phyloP scores from a whole-genome alignment of 2,329 filamentous ascomycete genomes.

The Penicillium janthinellum region DNA sequence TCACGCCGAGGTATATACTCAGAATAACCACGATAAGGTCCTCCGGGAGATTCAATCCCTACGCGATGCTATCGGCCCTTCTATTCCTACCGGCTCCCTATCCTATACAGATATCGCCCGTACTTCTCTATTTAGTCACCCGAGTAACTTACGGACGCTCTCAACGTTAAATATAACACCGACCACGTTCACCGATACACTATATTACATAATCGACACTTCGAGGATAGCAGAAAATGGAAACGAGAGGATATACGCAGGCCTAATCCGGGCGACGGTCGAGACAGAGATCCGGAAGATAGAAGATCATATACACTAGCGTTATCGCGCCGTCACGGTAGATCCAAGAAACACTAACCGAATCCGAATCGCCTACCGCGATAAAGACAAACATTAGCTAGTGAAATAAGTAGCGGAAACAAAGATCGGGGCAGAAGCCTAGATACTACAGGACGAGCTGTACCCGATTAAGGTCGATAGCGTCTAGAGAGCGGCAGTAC shows the following conservation, averaged over 20 bases:
- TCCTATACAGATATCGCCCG: conserved; percentile 23
- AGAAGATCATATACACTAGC: conserved; percentile 11
- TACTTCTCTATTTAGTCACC: conserved; percentile 15
- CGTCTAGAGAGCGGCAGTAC: neutral
- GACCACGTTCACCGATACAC: conserved; percentile 18
- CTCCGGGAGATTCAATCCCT: conserved; percentile 25
- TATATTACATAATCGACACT: conserved; percentile 17
- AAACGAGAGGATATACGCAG: conserved; percentile 13
- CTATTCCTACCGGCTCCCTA: conserved; percentile 3
- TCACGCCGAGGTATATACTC: no score
- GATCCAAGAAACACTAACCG: conserved; percentile 15
- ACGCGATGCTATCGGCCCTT: conserved; percentile 10
- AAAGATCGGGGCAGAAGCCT: conserved; percentile 11
- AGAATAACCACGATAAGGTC: no score
- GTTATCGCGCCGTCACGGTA: conserved; percentile 13
- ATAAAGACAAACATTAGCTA: neutral
- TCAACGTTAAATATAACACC: conserved; percentile 17
- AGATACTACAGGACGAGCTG: conserved; percentile 18
- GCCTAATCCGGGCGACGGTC: conserved; percentile 8
- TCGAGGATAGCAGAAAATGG: conserved; percentile 16
- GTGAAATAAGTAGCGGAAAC: conserved; percentile 14
- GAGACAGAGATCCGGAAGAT: conserved; percentile 18
- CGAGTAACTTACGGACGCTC: conserved; percentile 23
- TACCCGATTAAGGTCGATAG: conserved; percentile 18
- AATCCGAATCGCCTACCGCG: conserved; percentile 16